Percentiles rank a stretch among this genome's conserved stretches.
phyloP scores from a whole-genome alignment of 192 early-diverging fungal species.

The Geranomyces michiganensis region DNA sequence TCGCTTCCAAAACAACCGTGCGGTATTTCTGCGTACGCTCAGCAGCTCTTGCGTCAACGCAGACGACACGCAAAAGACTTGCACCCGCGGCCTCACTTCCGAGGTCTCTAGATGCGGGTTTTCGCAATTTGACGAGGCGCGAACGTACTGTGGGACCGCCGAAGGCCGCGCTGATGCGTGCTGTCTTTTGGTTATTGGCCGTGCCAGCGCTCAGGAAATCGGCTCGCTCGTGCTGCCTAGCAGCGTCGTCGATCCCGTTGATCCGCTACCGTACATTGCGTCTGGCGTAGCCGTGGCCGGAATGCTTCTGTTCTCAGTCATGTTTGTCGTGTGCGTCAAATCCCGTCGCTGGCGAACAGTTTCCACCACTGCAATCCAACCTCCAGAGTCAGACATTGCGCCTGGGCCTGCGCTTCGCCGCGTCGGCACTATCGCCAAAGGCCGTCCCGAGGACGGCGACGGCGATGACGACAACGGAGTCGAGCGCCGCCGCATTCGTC shows the following conservation, averaged over 20 bases:
- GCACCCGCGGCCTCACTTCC: constrained; percentile 23
- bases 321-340: constrained; percentile 33
- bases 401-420: neutral
- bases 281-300: constrained; percentile 32
- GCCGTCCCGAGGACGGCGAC: constrained; percentile 12
- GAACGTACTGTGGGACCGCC: constrained; percentile 29
- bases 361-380: constrained; percentile 34
- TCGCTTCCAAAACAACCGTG: neutral
- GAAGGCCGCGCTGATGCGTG: constrained; percentile 16
- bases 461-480: too few species aligned
- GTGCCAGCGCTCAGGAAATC: neutral
- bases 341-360: constrained; percentile 19
- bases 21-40: constrained; percentile 3
- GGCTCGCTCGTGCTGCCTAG: neutral
- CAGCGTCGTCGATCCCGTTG: constrained; percentile 21
- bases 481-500: neutral
- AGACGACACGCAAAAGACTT: constrained; percentile 12
- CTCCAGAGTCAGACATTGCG: constrained; percentile 13
- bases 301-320: constrained; percentile 22
- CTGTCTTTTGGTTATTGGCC: neutral
- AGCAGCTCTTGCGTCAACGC: constrained; percentile 32
- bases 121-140: constrained; percentile 10
- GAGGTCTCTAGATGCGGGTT: constrained; percentile 36
- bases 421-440: neutral
- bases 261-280: constrained; percentile 36